phyloP scores from a whole-genome alignment of 2,329 filamentous ascomycete species.

The Fusarium tanahbumbuense region DNA sequence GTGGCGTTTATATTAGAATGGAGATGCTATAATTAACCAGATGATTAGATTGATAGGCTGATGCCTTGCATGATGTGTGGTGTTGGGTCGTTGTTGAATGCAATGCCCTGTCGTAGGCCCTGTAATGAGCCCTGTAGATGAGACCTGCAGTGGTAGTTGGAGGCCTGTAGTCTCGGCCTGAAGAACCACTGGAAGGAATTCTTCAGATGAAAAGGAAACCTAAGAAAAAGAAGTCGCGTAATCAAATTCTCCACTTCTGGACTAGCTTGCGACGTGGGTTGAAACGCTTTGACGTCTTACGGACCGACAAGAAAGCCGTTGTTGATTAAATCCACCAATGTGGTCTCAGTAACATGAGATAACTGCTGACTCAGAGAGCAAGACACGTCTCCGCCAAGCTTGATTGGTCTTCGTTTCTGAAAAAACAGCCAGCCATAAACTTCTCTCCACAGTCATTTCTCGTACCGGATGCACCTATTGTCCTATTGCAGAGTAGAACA shows the following conservation, averaged over 20 bases:
- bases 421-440: conserved; percentile 6
- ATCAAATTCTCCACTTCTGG: not conserved
- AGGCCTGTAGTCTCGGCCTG: not conserved
- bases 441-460: conserved; percentile 10
- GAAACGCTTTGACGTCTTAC: conserved; percentile 5
- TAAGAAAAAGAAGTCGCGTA: not conserved
- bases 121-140: not conserved
- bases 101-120: not conserved
- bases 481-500: not conserved
- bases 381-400: not conserved
- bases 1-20: not conserved
- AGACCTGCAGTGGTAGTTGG: not conserved
- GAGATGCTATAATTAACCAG: not conserved
- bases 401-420: conserved; percentile 10
- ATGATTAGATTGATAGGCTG: not conserved
- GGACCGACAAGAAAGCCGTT: not conserved
- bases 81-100: not conserved
- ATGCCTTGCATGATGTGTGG: not conserved
- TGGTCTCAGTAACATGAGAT: not conserved
- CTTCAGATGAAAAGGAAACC: not conserved
- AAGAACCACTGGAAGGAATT: not conserved
- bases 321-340: conserved; percentile 20
- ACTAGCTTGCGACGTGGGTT: conserved; percentile 25
- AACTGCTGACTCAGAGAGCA: conserved; percentile 12
- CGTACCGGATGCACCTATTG: not conserved